Conservation (phyloP, 2,329 filamentous ascomycete species). For the Trichoderma sp. region DNA sequence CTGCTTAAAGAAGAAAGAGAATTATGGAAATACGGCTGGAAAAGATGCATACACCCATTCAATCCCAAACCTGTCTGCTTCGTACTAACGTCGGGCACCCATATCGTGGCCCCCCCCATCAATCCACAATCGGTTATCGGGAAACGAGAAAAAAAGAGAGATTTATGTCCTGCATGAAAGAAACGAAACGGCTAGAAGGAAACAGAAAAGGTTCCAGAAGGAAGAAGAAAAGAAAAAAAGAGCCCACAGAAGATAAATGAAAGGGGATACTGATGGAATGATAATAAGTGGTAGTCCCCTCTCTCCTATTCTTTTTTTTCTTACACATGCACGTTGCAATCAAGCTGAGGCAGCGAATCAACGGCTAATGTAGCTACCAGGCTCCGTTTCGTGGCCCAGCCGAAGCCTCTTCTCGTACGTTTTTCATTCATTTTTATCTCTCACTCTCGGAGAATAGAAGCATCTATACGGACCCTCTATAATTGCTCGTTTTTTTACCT, state of each 20-base stretch:
- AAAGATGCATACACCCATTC: background rate
- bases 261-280: slow-evolving; percentile 7
- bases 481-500: background rate
- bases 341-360: slow-evolving; percentile 23
- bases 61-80: background rate
- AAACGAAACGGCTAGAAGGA: background rate
- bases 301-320: background rate
- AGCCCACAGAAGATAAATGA: slow-evolving; percentile 13
- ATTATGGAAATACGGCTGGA: background rate
- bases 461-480: too few relatives aligned
- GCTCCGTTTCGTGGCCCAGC: slow-evolving; percentile 4
- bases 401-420: background rate
- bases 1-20: background rate
- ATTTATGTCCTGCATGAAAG: slow-evolving; percentile 1
- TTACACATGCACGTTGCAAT: background rate
- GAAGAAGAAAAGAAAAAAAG: background rate
- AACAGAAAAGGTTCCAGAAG: background rate
- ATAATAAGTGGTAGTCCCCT: background rate
- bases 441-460: background rate
- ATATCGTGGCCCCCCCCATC: background rate
- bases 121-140: slow-evolving; percentile 12
- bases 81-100: background rate
- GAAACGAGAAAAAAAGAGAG: background rate
- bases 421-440: background rate
- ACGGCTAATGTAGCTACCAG: background rate